Evolutionary conservation across 225 moss, liverwort and hornwort species (phyloP).

Genomic region (Neckera pumila): DNA sequence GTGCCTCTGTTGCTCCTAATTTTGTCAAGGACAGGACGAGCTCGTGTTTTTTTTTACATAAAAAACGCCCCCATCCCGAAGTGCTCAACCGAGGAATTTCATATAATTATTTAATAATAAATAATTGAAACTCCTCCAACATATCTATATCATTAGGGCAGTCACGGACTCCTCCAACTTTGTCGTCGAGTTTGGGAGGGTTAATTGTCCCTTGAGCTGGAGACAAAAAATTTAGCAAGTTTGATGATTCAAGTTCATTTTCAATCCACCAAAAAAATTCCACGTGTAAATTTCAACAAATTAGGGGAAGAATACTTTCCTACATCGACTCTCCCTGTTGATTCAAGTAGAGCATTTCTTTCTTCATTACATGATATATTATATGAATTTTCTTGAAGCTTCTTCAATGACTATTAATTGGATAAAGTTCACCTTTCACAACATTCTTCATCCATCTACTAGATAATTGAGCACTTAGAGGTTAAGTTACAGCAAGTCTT

Average conservation of each 20-base stretch:
- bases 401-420: neutral
- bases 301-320: neutral
- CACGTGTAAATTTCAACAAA: fast-evolving
- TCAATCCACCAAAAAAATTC: neutral
- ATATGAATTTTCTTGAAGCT: neutral
- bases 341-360: neutral
- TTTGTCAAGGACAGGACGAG: neutral
- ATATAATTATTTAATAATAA: neutral
- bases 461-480: neutral
- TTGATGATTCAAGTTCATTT: fast-evolving
- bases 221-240: neutral
- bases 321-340: fast-evolving
- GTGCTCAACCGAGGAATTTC: too few relatives aligned
- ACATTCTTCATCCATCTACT: neutral
- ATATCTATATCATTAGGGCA: neutral
- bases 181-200: fast-evolving
- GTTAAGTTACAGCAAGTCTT: neutral
- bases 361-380: neutral
- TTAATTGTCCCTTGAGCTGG: fast-evolving
- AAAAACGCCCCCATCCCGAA: neutral
- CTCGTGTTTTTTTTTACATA: neutral
- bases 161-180: neutral
- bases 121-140: neutral
- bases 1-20: neutral
- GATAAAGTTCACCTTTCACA: neutral